Evolutionary conservation across 2,329 filamentous ascomycete genomes (phyloP), one percentile per base, ranked within the genome.

Genomic region (Zasmidium angulare): DNA sequence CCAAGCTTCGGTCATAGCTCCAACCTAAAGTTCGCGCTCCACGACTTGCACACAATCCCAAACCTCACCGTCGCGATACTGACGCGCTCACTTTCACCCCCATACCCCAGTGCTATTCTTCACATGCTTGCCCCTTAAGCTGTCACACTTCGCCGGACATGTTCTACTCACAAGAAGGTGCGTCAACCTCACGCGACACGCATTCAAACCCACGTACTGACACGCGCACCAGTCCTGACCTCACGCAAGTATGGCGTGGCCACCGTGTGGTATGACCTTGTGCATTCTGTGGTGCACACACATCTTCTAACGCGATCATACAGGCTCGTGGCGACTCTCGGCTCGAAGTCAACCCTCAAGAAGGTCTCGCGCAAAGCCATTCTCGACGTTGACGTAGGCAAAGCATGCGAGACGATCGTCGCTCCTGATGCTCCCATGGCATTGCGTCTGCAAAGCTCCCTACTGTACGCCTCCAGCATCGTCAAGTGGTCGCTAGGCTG

Each of bases 141-240:
- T 3, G n/a, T 7, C 36, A 43, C 36, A 7, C 14, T 19, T 19
- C n/a, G 4, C n/a, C n/a, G 69, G 74, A 36, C 67, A 97, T 97
- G 93, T 97, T 97, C 74, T 98, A 96, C 79, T 96, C 90, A 69
- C 91, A 96, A 78, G 93, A 97, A 77, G 91, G 93, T 95, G 80
- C 72, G 87, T 36, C 3, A 21, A 19, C 11, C 20, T 14, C 10
- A 3, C 17, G n/a, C 46, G 14, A 24, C 21, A 29, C 17, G 20
- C 9, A 11, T 26, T 11, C 23, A 23, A 26, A 48, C 48, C 46
- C 23, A 46, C 19, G 14, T 50, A 40, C 53, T 52, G 52, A 57
- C 46, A 53, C 22, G 36, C 26, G 54, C 59, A 62, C 29, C 53
- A 87, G 85, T 99, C 60, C 85, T 99, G 56, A 95, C 88, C 2